phyloP scores from a whole-genome alignment of 805 yeast species.

The Nakazawaea wyomingensis region DNA sequence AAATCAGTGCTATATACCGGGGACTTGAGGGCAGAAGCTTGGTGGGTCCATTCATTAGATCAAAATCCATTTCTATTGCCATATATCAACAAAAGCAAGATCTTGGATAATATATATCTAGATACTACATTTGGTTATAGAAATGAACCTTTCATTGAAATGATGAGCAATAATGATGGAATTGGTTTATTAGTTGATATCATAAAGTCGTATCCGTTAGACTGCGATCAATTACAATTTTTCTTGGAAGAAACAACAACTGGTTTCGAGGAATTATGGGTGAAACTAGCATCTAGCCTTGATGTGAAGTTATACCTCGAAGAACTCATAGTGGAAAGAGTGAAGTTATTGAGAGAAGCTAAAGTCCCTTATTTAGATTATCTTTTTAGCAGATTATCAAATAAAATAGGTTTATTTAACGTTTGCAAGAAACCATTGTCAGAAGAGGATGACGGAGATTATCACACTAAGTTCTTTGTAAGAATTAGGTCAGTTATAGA shows the following conservation, averaged over 20 bases:
- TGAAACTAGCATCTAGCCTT: conserved; percentile 25
- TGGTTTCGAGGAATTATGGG: conserved; percentile 55
- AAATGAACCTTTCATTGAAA: conserved; percentile 42
- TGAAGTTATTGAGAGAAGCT: neutral
- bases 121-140: conserved; percentile 51
- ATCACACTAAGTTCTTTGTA: conserved; percentile 9
- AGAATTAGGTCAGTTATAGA: conserved; percentile 4
- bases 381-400: neutral
- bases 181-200: conserved; percentile 27
- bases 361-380: conserved; percentile 7
- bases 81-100: conserved; percentile 27
- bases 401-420: conserved; percentile 3
- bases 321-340: neutral
- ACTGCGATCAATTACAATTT: conserved; percentile 29
- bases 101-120: conserved; percentile 41
- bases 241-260: conserved; percentile 33
- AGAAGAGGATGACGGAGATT: neutral
- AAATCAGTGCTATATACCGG: conserved; percentile 47
- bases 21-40: conserved; percentile 49
- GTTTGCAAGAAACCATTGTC: neutral
- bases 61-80: conserved; percentile 38
- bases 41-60: conserved; percentile 39
- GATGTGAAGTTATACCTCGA: conserved; percentile 2
- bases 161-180: conserved; percentile 38
- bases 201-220: conserved; percentile 36